Evolutionary conservation across 495 filamentous ascomycete genomes (phyloP), one percentile per base, ranked within the genome.

Genomic region (Trichodelitschia bisporula): DNA sequence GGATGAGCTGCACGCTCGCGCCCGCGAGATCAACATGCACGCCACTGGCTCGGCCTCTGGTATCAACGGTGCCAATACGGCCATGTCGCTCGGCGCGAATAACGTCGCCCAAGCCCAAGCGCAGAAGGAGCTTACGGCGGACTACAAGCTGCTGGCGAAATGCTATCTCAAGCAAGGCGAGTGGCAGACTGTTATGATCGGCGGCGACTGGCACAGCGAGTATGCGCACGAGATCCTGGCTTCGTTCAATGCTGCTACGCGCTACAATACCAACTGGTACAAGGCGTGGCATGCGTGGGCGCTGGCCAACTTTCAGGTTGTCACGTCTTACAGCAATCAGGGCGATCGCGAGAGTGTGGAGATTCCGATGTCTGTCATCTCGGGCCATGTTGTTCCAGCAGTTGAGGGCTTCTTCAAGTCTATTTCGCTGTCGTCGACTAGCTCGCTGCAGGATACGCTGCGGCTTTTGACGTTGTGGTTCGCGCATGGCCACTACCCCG

Each of bases 281-380:
- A 99, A 95, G 51, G 86, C 86, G 13, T 99, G 86, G 86, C 86
- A 99, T 48, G 70, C 86, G 2, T 99, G 89, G 86, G 86, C 86
- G n/a, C 55, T 95, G 25, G 86, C 89, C 12, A 99, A 99, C 47
- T 99, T 95, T 43, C 84, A 99, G 48, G 83, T 95, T 24, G 83
- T 95, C 16, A 90, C 77, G 32, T 64, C 73, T 2, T 60, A 84
- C 34, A 61, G 64, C 13, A 61, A 64, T 16, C 53, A 69, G 28
- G 56, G 57, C 6, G 72, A 66, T 38, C 58, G 62, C 10, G 69
- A 74, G 28, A 41, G 53, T 9, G 49, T 58, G 18, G 47, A 57
- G 40, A 51, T 76, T 11, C 68, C 64, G 19, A 56, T 57, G 5
- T 54, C 64, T 14, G 66, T 79, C 31, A 56, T 93, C 13, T 64